Evolutionary conservation across 2,329 filamentous ascomycete species (phyloP), one percentile per base, ranked within the genome.

Genomic region (Cercospora sojina): DNA sequence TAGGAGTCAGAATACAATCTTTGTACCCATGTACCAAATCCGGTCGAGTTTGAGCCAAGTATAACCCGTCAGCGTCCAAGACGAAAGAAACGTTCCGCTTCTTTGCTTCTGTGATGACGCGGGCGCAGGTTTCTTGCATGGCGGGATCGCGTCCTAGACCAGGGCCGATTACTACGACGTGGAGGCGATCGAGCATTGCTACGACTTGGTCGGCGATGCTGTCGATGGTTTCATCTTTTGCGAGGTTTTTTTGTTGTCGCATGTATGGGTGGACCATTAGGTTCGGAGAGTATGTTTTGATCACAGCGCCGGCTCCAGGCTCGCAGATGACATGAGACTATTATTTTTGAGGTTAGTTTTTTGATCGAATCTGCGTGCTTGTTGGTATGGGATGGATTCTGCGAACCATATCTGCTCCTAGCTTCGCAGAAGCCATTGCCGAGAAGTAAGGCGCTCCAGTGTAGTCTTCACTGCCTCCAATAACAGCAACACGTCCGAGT

Each of bases 371-470:
- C 0, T n/a, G 3, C 2, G 10, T 59, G 18, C 5, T 49, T 10
- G 3, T 10, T 7, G 20, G 5, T 43, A 43, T 0, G 43, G 18
- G 10, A 8, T 20, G 20, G 20, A 32, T 41, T 41, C 16, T n/a
- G 35, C 65, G n/a, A 83, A 94, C 92, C 91, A 97, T 91, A 76
- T 97, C 93, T 75, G 90, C 92, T 79, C 94, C 95, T 65, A 98
- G 82, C 75, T 91, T 88, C 56, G 95, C 95, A 71, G 92, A 97
- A 12, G 95, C 95, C 88, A 97, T 97, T 70, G 94, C 93, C 20
- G 94, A 97, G 81, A 99, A 99, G 82, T 97, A 99, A 12, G 95
- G 95, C 66, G 95, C 95, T 41, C 95, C 95, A 1, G 95, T 97
- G 78, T 98, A 99, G 80, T 98, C 94, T 77, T 94, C 89, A 76